A percentile compares a stretch with the other conserved stretches of the same genome.
phyloP scores from a whole-genome alignment of 495 filamentous ascomycete genomes.

The Xylaria curta region DNA sequence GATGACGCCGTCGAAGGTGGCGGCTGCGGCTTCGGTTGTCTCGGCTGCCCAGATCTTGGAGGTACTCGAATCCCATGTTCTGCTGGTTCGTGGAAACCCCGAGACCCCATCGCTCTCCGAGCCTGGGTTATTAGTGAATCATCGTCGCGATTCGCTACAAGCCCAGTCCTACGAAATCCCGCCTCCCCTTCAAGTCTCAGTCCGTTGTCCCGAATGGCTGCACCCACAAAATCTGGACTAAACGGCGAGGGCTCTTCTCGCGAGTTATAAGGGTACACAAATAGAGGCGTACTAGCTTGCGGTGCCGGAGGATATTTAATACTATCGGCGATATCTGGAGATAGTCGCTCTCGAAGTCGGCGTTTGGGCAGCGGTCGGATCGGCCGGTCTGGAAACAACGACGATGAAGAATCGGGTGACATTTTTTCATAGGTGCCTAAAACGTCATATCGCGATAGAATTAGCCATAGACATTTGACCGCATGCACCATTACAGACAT shows the following conservation, averaged over 20 bases:
- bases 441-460: conserved; percentile 32
- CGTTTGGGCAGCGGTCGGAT: conserved; percentile 93
- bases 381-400: conserved; percentile 82
- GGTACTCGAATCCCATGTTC: conserved; percentile 37
- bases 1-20: conserved; percentile 60
- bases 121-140: conserved; percentile 41
- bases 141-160: conserved; percentile 48
- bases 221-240: conserved; percentile 29
- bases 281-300: conserved; percentile 69
- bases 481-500: conserved; percentile 34
- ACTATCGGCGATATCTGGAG: conserved; percentile 79
- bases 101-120: conserved; percentile 35
- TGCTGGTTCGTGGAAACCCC: conserved; percentile 35
- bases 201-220: conserved; percentile 40
- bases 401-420: conserved; percentile 76
- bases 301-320: conserved; percentile 82
- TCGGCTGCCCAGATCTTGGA: conserved; percentile 39
- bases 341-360: conserved; percentile 81
- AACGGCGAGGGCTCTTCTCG: conserved; percentile 44
- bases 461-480: conserved; percentile 42
- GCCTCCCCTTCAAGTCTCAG: conserved; percentile 40
- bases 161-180: conserved; percentile 36
- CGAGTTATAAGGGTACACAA: conserved; percentile 71
- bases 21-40: conserved; percentile 52
- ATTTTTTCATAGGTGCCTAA: conserved; percentile 43